A percentile compares a stretch with the other conserved stretches of the same genome.
These are phyloP conservation scores for Salvia hispanica DNA, from an alignment of 257 asterid genomes.

Conservation along the genomic window DNA sequence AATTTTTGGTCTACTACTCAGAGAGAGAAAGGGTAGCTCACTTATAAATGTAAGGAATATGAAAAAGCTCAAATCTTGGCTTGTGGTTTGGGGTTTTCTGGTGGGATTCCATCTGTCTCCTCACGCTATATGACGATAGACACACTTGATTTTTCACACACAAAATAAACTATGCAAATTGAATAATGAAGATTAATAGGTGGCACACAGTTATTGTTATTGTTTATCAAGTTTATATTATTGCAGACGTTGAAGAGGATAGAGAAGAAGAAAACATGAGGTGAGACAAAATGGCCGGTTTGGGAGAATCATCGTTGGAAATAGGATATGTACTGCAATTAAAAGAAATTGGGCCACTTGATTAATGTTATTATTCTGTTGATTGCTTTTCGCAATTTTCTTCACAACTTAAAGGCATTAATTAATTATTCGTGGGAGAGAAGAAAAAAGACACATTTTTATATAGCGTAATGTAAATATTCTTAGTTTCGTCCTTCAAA, in stretches of 20 bases:
- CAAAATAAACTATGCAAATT: background rate
- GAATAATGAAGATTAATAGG: constrained; percentile 13
- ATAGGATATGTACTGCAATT: too few species aligned
- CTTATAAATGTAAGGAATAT: constrained; percentile 22
- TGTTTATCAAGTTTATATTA: constrained; percentile 21
- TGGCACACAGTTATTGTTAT: constrained; percentile 10
- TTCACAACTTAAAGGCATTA: too few species aligned
- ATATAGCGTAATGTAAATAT: too few species aligned
- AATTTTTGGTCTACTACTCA: constrained; percentile 1
- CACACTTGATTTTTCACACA: constrained; percentile 5
- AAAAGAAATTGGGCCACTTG: too few species aligned
- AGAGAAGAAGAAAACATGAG: constrained; percentile 5
- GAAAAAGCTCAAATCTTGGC: constrained; percentile 30
- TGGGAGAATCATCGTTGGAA: constrained; percentile 19
- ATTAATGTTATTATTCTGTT: too few species aligned
- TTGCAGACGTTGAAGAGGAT: constrained; percentile 1
- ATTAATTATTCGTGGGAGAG: too few species aligned
- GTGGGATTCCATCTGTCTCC: constrained; percentile 34
- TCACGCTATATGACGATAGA: constrained; percentile 23
- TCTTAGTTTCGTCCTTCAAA: too few species aligned
- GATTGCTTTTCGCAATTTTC: too few species aligned
- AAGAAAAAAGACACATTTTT: too few species aligned
- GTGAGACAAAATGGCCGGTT: constrained; percentile 16
- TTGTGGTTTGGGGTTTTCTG: constrained; percentile 40
- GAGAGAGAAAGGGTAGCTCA: background rate